A percentile compares a stretch with the other conserved stretches of the same genome.
Evolutionary conservation across 495 filamentous ascomycete genomes (phyloP).

Genomic region (Penicillium arizonense): DNA sequence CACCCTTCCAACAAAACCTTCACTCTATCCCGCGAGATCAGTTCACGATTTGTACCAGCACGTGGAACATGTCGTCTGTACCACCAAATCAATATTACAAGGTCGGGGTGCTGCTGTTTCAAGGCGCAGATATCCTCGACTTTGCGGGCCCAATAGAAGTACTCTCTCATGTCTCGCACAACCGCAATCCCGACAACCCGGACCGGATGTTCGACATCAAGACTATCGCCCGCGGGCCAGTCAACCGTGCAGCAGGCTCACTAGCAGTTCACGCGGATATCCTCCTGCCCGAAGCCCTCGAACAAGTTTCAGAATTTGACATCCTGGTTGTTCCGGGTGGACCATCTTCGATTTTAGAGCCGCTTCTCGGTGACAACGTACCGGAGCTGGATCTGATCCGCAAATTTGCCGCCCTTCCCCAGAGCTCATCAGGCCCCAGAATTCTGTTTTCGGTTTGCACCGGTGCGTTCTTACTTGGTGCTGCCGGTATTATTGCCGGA

Average conservation of each 20-base stretch:
- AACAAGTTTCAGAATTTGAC: constrained; percentile 66
- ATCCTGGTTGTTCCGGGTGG: constrained; percentile 65
- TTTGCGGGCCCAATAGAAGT: constrained; percentile 67
- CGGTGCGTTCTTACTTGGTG: constrained; percentile 68
- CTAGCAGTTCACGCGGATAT: constrained; percentile 27
- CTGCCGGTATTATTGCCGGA: constrained; percentile 68
- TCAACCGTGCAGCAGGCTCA: constrained; percentile 20
- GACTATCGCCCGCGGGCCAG: constrained; percentile 36
- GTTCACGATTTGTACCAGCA: background rate
- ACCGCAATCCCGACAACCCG: constrained; percentile 23
- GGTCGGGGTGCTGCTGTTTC: constrained; percentile 42
- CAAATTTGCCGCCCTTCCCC: constrained; percentile 25
- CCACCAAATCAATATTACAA: constrained; percentile 21
- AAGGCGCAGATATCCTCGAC: constrained; percentile 57
- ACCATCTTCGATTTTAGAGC: constrained; percentile 17
- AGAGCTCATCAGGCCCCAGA: constrained; percentile 24
- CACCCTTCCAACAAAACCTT: background rate
- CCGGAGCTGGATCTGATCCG: constrained; percentile 29
- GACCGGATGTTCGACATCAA: constrained; percentile 29
- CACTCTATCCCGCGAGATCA: background rate
- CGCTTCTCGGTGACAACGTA: constrained; percentile 17
- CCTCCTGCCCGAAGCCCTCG: constrained; percentile 56
- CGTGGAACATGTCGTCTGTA: constrained; percentile 11
- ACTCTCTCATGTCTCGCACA: constrained; percentile 31
- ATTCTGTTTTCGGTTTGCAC: constrained; percentile 76